Evolutionary conservation across 106 monocot species (phyloP).

Genomic region (Dendrobium nobile): DNA sequence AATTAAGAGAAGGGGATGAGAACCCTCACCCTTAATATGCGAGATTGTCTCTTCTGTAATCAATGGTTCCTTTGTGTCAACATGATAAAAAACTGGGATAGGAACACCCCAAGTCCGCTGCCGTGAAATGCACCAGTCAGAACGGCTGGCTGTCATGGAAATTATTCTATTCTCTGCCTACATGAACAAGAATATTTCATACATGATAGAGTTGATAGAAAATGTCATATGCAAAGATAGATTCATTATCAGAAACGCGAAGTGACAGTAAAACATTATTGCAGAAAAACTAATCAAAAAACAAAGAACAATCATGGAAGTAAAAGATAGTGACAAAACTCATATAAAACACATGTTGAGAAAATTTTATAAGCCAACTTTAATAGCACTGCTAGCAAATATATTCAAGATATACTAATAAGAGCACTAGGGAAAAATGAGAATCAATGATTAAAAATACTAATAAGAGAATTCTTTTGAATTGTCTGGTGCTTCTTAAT

Average conservation of each 20-base stretch:
- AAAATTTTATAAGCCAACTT: no score
- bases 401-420: no score
- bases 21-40: constrained; percentile 63
- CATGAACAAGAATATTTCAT: constrained; percentile 2
- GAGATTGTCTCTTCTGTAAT: constrained; percentile 82
- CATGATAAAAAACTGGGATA: constrained; percentile 94
- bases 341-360: neutral
- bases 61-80: constrained; percentile 73
- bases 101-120: constrained; percentile 99
- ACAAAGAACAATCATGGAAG: neutral
- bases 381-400: no score
- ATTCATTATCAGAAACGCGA: neutral
- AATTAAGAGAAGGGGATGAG: neutral
- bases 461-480: no score
- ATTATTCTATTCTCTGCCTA: constrained; percentile 87
- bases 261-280: neutral
- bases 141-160: constrained; percentile 88
- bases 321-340: neutral
- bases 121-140: constrained; percentile 99
- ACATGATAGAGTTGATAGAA: neutral
- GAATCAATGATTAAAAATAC: no score
- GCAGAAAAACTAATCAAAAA: neutral
- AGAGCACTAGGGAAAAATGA: no score
- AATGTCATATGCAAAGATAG: neutral
- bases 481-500: no score